phyloP scores from a whole-genome alignment of 2,329 filamentous ascomycete genomes.

The Cordyceps pruinosa region DNA sequence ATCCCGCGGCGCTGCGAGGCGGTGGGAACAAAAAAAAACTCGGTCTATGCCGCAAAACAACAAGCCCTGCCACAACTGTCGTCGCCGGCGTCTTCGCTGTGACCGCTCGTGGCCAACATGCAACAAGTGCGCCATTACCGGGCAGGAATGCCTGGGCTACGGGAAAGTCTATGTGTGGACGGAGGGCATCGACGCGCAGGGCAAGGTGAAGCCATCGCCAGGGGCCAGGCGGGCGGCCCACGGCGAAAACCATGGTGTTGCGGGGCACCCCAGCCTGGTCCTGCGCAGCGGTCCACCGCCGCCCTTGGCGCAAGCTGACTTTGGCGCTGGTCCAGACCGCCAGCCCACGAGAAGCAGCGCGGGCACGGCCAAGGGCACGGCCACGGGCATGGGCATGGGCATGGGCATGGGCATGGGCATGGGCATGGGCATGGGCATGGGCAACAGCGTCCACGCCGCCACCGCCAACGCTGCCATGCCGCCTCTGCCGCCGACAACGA shows the following conservation, averaged over 20 bases:
- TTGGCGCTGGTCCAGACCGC: neutral
- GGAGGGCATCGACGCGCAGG: conserved; percentile 42
- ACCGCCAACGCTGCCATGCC: neutral
- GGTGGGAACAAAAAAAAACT: neutral
- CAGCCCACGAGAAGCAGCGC: neutral
- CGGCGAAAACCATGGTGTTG: conserved; percentile 17
- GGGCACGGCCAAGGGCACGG: no score
- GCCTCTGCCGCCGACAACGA: neutral
- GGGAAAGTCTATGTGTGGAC: conserved; percentile 56
- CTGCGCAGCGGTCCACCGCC: conserved; percentile 7
- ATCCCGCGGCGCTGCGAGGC: neutral
- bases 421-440: no score
- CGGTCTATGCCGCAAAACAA: conserved; percentile 25
- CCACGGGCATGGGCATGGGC: no score
- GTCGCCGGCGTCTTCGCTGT: conserved; percentile 53
- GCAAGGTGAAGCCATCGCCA: conserved; percentile 34
- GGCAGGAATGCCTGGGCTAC: conserved; percentile 55
- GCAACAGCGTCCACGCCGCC: neutral
- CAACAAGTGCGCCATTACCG: conserved; percentile 50
- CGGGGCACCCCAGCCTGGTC: conserved; percentile 10
- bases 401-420: no score
- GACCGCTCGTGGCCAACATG: conserved; percentile 54
- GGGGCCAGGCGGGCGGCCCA: conserved; percentile 16
- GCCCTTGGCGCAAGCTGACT: neutral
- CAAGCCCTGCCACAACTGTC: conserved; percentile 55